Evolutionary conservation across 192 early-diverging fungal species (phyloP), one percentile per base, ranked within the genome.

Genomic region (Backusella sp.): DNA sequence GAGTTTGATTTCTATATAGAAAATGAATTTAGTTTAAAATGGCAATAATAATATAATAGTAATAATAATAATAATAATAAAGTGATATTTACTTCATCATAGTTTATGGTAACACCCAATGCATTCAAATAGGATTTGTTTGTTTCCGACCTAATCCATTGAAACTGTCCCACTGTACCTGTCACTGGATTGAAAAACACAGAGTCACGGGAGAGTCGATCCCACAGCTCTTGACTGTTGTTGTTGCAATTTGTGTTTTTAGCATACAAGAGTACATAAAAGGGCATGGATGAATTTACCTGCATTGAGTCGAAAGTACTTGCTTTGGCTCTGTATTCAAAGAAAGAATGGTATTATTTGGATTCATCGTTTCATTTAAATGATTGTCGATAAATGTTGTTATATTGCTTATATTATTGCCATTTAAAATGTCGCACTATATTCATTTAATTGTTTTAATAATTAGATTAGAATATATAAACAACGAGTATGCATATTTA

Each of bases 171-270:
- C 28, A 83, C 71, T 11, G 75, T 65, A 8, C 82, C 82, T 42
- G 82, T 83, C 23, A 80, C 44, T 39, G 82, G 76, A 68, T 83
- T 83, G n/a, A 78, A 83, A 34, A 83, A 83, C 7, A 83, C 79
- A 12, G 82, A 73, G 39, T 83, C 82, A 11, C 73, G 62, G 21
- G 82, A 83, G 12, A 83, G 69, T 30, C 77, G 80, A 17, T 70
- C 59, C 82, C 82, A 83, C 2, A 83, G 65, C 19, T 83, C 82
- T 28, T 42, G 46, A 44, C 82, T 80, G 11, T 28, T 28, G 0
- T 37, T 32, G 30, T 32, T 32, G 1, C 30, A 32, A 42, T n/a
- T 76, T 77, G 34, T 19, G 19, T 67, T 41, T n/a, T 77, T 77
- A 34, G 21, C 37, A 34, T 32, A 41, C n/a, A 39, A 39, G 9